phyloP scores from a whole-genome alignment of 2,329 filamentous ascomycete species.

The Rhytidhysteron rufulum region DNA sequence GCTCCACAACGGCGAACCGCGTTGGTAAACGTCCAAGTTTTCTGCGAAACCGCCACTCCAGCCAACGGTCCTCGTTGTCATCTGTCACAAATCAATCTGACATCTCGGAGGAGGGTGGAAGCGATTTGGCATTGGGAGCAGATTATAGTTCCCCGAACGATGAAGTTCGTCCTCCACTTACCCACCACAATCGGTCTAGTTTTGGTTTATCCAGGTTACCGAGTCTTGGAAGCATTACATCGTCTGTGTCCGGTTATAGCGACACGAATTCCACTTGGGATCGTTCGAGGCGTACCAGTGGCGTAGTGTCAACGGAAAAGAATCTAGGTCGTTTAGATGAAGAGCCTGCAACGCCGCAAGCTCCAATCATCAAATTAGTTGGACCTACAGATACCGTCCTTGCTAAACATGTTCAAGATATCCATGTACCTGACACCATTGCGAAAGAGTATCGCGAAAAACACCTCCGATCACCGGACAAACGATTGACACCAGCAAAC shows the following conservation, averaged over 20 bases:
- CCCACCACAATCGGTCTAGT: slow-evolving; percentile 42
- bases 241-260: slow-evolving; percentile 59
- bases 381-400: slow-evolving; percentile 85
- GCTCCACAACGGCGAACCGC: slow-evolving; percentile 19
- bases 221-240: slow-evolving; percentile 86
- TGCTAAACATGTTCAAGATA: slow-evolving; percentile 80
- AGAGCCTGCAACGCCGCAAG: slow-evolving; percentile 70
- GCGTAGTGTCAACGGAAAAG: slow-evolving; percentile 39
- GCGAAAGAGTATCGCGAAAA: slow-evolving; percentile 81
- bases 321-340: slow-evolving; percentile 58
- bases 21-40: slow-evolving; percentile 51
- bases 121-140: slow-evolving; percentile 69
- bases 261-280: slow-evolving; percentile 39
- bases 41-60: slow-evolving; percentile 52
- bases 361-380: slow-evolving; percentile 45
- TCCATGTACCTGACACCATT: slow-evolving; percentile 85
- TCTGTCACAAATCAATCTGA: slow-evolving; percentile 53
- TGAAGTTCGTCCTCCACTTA: slow-evolving; percentile 62
- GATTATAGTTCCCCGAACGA: slow-evolving; percentile 82
- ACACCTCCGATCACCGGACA: slow-evolving; percentile 61
- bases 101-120: slow-evolving; percentile 59
- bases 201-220: slow-evolving; percentile 67
- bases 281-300: slow-evolving; percentile 39
- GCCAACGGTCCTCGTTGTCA: slow-evolving; percentile 57
- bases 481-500: slow-evolving; percentile 39